phyloP scores from a whole-genome alignment of 2,329 filamentous ascomycete genomes.

The Xylariaceae sp. region DNA sequence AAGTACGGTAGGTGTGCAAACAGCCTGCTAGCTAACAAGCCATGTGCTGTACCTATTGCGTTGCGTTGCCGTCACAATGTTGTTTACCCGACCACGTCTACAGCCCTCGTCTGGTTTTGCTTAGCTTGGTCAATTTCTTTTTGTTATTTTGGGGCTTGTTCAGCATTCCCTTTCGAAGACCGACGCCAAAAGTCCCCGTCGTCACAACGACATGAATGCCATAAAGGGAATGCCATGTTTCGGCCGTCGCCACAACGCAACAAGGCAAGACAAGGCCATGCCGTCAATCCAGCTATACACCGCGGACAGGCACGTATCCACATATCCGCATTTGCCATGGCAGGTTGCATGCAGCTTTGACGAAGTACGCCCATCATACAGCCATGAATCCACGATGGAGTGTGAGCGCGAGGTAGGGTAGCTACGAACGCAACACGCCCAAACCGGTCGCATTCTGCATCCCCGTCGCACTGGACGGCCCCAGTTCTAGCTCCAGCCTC shows the following conservation, averaged over 20 bases:
- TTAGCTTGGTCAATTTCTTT: neutral
- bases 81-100: neutral
- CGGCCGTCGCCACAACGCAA: conserved; percentile 1
- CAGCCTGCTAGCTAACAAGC: too few relatives aligned
- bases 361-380: conserved; percentile 5
- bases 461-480: conserved; percentile 8
- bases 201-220: conserved; percentile 3
- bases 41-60: neutral
- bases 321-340: neutral
- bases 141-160: neutral
- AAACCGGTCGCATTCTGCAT: neutral
- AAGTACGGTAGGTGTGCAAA: neutral
- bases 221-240: conserved; percentile 21
- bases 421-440: neutral
- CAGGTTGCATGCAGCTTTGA: conserved; percentile 16
- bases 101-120: neutral
- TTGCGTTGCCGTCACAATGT: neutral
- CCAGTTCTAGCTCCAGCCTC: conserved; percentile 10
- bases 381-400: neutral
- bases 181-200: neutral
- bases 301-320: neutral
- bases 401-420: too few relatives aligned
- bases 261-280: conserved; percentile 3
- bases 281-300: conserved; percentile 1
- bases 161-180: conserved; percentile 9